Conservation (phyloP, 2,329 filamentous ascomycete species). For the Amphichorda felina region DNA sequence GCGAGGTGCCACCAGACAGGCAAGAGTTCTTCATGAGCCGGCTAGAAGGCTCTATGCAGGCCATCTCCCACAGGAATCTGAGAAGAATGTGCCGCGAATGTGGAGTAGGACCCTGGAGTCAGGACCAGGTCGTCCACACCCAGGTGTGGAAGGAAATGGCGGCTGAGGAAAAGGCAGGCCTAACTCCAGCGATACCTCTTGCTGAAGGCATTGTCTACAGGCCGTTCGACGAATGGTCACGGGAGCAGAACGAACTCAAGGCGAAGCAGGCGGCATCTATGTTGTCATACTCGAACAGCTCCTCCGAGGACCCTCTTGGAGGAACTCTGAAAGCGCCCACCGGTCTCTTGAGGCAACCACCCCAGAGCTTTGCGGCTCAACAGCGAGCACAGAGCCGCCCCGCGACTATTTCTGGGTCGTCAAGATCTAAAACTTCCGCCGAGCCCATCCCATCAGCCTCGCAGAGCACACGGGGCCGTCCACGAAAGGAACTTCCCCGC, state of each 20-base stretch:
- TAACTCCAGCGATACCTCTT: conserved; percentile 52
- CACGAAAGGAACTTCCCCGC: conserved; percentile 14
- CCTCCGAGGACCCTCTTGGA: conserved; percentile 2
- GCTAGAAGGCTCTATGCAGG: conserved; percentile 29
- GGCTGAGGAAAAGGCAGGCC: conserved; percentile 53
- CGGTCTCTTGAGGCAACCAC: conserved; percentile 37
- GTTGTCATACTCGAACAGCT: not conserved
- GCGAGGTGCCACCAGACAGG: conserved; percentile 43
- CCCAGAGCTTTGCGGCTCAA: conserved; percentile 56
- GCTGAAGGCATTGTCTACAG: conserved; percentile 51
- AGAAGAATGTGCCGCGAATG: conserved; percentile 46
- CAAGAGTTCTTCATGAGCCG: conserved; percentile 45
- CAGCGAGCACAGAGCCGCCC: conserved; percentile 46
- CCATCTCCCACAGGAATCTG: conserved; percentile 37
- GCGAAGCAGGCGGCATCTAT: conserved; percentile 12
- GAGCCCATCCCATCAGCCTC: conserved; percentile 12
- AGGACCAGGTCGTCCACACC: conserved; percentile 33
- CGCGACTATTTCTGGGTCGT: conserved; percentile 7
- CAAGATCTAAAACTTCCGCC: conserved; percentile 11
- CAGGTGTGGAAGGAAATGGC: conserved; percentile 56
- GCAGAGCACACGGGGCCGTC: conserved; percentile 16
- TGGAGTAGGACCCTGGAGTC: conserved; percentile 43
- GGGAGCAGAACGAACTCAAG: conserved; percentile 34
- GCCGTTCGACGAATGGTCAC: conserved; percentile 49
- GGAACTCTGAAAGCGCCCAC: conserved; percentile 21